A percentile compares a stretch with the other conserved stretches of the same genome.
These are phyloP conservation scores for Aspergillus hancockii DNA, from an alignment of 495 filamentous ascomycete species.

Conservation along the genomic window DNA sequence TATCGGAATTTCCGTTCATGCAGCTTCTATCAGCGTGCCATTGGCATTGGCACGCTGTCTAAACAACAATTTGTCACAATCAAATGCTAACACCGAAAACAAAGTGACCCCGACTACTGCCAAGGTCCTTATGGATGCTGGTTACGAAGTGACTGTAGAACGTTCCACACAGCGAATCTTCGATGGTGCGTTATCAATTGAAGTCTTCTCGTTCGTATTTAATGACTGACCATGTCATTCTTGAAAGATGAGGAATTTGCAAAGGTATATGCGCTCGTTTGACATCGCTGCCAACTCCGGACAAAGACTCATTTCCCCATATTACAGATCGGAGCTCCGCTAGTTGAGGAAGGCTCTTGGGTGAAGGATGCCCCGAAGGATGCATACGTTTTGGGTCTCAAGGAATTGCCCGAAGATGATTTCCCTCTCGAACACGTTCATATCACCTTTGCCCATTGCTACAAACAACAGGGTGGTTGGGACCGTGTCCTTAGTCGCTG, in stretches of 20 bases:
- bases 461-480: constrained; percentile 89
- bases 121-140: constrained; percentile 77
- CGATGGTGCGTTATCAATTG: constrained; percentile 53
- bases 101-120: constrained; percentile 67
- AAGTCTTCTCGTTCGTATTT: neutral
- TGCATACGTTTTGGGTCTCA: constrained; percentile 86
- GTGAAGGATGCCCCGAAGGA: constrained; percentile 66
- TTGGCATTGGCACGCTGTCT: neutral
- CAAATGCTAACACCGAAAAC: constrained; percentile 16
- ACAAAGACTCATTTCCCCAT: constrained; percentile 6
- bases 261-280: constrained; percentile 31
- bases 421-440: constrained; percentile 86
- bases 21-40: neutral
- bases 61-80: neutral
- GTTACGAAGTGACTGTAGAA: constrained; percentile 84
- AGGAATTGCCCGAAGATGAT: constrained; percentile 88
- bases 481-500: constrained; percentile 78
- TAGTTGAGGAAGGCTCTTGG: constrained; percentile 87
- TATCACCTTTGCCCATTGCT: constrained; percentile 82
- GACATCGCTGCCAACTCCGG: neutral
- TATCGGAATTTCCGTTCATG: constrained; percentile 6
- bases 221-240: constrained; percentile 6
- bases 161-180: constrained; percentile 80
- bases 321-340: constrained; percentile 60
- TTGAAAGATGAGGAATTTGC: constrained; percentile 55